Base-by-base conservation (phyloP, 352 stramenopile species). In the Globisporangium paddicum region DNA sequence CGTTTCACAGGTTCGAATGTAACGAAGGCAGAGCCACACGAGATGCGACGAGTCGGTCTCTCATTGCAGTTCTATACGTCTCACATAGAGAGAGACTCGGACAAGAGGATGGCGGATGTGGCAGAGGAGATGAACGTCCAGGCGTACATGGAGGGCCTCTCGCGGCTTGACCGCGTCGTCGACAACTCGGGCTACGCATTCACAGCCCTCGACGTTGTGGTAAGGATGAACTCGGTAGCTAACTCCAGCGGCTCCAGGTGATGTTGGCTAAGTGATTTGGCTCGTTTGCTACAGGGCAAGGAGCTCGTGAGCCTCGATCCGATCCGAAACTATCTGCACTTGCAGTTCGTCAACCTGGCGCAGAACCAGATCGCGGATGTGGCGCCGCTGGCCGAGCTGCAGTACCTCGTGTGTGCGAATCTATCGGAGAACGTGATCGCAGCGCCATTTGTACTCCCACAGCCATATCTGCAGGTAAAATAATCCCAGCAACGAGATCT, bases 111-210 rank as follows among this genome's bases (percentile, higher is more conserved):
- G 47, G 26, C 25, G 18, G 55, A 38, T n/a, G 42, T 53, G 58
- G 60, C 59, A 1, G 69, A 80, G 30, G 72, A 75, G 32, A 55
- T 57, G 16, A 72, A 64, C 28, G 55, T 70, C 11, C 68, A 86
- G 58, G 57, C 66, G n/a, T 82, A 82, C 55, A 71, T 82, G 73
- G 68, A 90, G 41, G 80, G 81, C 0, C 74, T 93, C 21, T 87
- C 81, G 35, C 71, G 81, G n/a, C 74, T 93, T 46, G 81, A 93
- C 55, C 77, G 80, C 25, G 80, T 82, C 34, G 42, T 87, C 19
- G 84, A 91, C 52, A 73, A 91, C 71, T 87, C 82, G 19, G 84
- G 81, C 46, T 93, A 72, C 63, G 81, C 84, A 16, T 91, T 90
- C 63, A 90, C 78, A 16, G 75, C 84, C 18, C 61, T 93, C 28